Conservation (phyloP, 768 basidiomycete species). For the Kwoniella botswanensis region DNA sequence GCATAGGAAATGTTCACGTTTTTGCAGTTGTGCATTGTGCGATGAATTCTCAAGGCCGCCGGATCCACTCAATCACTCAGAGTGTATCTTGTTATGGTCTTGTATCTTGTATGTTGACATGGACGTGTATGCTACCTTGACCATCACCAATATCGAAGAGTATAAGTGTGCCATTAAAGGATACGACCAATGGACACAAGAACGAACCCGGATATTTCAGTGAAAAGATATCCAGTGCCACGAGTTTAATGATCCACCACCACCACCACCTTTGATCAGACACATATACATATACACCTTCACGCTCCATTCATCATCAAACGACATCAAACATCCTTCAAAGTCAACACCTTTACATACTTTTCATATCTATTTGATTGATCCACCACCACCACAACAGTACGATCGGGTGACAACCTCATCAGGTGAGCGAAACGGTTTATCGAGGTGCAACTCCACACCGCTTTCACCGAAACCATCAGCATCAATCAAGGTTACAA, state of each 20-base stretch:
- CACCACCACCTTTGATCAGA: neutral
- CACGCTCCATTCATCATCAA: neutral
- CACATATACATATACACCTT: too few species aligned
- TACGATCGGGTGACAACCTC: too few species aligned
- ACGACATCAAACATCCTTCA: neutral
- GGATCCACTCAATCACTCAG: neutral
- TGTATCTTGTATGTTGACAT: neutral
- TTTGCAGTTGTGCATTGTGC: neutral
- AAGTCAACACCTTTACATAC: neutral
- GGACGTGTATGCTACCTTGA: neutral
- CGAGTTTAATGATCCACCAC: neutral
- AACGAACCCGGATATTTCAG: neutral
- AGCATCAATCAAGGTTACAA: neutral
- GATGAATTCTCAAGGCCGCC: neutral
- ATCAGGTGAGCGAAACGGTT: too few species aligned
- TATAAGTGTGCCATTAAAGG: neutral
- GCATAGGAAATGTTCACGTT: constrained; percentile 8
- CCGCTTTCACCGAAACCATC: too few species aligned
- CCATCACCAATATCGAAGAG: neutral
- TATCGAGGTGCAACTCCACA: too few species aligned
- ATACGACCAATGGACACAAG: neutral
- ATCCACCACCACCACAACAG: neutral
- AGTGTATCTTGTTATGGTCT: neutral
- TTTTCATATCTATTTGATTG: neutral
- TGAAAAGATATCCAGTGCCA: neutral